Conservation (phyloP, 2,329 filamentous ascomycete species). For the Aureobasidium uvarum region DNA sequence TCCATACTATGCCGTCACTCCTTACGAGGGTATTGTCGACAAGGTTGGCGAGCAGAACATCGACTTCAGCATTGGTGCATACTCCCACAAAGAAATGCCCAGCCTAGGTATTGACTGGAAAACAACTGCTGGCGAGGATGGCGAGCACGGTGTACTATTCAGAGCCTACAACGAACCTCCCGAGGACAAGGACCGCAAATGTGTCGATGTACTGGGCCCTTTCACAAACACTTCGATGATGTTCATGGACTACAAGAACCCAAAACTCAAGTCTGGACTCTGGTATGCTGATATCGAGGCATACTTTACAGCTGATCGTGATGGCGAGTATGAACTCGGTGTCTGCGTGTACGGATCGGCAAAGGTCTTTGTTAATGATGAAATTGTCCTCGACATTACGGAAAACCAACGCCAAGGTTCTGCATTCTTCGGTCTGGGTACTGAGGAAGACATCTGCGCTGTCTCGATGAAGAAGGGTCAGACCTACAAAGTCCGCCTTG, state of each 20-base stretch:
- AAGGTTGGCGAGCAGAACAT: slow-evolving; percentile 31
- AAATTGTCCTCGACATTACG: slow-evolving; percentile 63
- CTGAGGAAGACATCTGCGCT: slow-evolving; percentile 60
- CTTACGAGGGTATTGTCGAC: slow-evolving; percentile 35
- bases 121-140: not conserved
- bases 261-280: slow-evolving; percentile 38
- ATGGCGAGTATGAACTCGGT: slow-evolving; percentile 63
- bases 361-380: slow-evolving; percentile 60
- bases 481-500: slow-evolving; percentile 59
- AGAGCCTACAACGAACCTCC: slow-evolving; percentile 57
- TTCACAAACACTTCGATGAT: slow-evolving; percentile 44
- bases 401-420: slow-evolving; percentile 59
- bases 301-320: slow-evolving; percentile 59
- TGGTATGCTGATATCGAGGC: slow-evolving; percentile 54
- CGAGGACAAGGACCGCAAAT: slow-evolving; percentile 43
- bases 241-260: slow-evolving; percentile 54
- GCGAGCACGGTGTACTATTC: slow-evolving; percentile 19
- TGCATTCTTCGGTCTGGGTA: slow-evolving; percentile 64
- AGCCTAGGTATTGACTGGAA: slow-evolving; percentile 1
- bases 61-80: slow-evolving; percentile 30
- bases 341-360: slow-evolving; percentile 64
- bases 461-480: slow-evolving; percentile 59
- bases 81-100: slow-evolving; percentile 28
- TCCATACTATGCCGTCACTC: slow-evolving; percentile 39
- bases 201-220: slow-evolving; percentile 51